These are phyloP conservation scores for Gossypium bickii DNA, from an alignment of 345 rosid species.

Conservation along the genomic window DNA sequence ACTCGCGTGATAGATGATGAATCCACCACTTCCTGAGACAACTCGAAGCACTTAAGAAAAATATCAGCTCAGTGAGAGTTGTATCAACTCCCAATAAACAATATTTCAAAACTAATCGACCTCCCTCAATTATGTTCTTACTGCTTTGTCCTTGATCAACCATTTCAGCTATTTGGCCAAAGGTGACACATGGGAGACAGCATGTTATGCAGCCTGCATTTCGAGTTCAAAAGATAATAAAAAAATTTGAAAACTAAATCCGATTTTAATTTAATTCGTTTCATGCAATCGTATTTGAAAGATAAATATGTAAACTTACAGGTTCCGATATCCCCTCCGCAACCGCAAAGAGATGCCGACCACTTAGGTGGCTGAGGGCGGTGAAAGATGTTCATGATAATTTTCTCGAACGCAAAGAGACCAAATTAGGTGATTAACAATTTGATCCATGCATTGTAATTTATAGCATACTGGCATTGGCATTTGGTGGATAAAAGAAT, in stretches of 20 bases:
- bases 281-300: background rate
- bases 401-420: background rate
- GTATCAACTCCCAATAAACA: too few relatives aligned
- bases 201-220: slow-evolving; percentile 8
- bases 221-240: background rate
- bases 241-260: background rate
- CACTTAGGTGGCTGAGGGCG: slow-evolving; percentile 8
- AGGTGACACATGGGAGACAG: background rate
- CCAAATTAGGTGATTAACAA: background rate
- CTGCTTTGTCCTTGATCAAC: background rate
- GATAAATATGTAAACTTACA: slow-evolving; percentile 10
- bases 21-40: too few relatives aligned
- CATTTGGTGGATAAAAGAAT: background rate
- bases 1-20: too few relatives aligned
- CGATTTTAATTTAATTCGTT: background rate
- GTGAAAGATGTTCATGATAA: background rate
- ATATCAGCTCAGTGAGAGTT: too few relatives aligned
- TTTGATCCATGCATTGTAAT: background rate
- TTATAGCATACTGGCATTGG: background rate
- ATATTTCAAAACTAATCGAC: too few relatives aligned
- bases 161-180: slow-evolving; percentile 6
- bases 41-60: too few relatives aligned
- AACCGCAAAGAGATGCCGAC: slow-evolving; percentile 9
- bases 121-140: background rate
- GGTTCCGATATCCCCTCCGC: background rate